These are phyloP conservation scores for Xanthoconium purpureum DNA, from an alignment of 768 basidiomycete species.

Conservation along the genomic window DNA sequence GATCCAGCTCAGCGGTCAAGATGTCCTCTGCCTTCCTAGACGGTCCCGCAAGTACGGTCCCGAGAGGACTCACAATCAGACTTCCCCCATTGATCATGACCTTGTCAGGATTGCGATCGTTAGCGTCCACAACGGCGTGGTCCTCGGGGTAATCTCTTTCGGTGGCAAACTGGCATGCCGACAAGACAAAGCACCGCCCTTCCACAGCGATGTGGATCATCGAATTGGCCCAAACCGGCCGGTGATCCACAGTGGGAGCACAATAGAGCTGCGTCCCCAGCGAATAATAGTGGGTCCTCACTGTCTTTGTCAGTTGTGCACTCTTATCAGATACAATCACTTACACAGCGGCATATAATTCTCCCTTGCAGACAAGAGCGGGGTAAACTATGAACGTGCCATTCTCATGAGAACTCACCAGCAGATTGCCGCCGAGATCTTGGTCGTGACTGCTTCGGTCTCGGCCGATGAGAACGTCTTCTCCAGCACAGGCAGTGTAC, in stretches of 20 bases:
- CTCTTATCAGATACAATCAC: constrained; percentile 16
- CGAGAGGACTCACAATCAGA: constrained; percentile 57
- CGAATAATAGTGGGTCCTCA: constrained; percentile 58
- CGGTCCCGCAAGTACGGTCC: constrained; percentile 58
- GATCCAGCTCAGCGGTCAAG: constrained; percentile 54
- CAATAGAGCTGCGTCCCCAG: constrained; percentile 60
- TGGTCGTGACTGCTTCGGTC: constrained; percentile 34
- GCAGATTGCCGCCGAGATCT: constrained; percentile 56
- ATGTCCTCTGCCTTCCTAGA: constrained; percentile 50
- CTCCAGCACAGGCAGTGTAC: constrained; percentile 49
- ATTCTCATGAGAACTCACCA: constrained; percentile 38
- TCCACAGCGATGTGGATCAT: constrained; percentile 66
- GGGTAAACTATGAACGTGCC: neutral
- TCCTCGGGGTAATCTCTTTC: constrained; percentile 51
- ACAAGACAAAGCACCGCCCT: constrained; percentile 66
- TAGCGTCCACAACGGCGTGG: constrained; percentile 41
- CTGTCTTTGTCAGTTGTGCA: constrained; percentile 28
- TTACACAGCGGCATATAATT: constrained; percentile 65
- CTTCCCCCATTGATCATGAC: constrained; percentile 62
- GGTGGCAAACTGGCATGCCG: constrained; percentile 57
- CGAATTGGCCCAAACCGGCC: constrained; percentile 52
- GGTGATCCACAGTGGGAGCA: constrained; percentile 62
- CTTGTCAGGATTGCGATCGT: constrained; percentile 41
- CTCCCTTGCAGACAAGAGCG: constrained; percentile 44
- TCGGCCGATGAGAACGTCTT: constrained; percentile 34